These are phyloP conservation scores for Wallacemonas rigidus DNA, from an alignment of 208 protist genomes.

Conservation along the genomic window DNA sequence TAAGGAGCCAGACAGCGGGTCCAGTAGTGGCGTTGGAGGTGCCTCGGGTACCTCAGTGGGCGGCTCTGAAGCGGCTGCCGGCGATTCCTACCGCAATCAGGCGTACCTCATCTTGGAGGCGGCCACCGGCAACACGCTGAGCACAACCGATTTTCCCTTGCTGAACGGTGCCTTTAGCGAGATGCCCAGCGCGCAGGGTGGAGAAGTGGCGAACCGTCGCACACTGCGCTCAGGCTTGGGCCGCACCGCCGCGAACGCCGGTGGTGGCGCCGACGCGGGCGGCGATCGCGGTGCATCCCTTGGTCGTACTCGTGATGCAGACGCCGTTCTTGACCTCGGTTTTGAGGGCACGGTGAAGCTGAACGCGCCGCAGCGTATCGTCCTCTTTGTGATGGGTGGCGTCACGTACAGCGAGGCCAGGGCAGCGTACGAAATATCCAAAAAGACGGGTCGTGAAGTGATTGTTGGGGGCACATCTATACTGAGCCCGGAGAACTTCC, in stretches of 20 bases:
- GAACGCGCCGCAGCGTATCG: slow-evolving; percentile 44
- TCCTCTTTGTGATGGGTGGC: slow-evolving; percentile 79
- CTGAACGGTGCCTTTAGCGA: slow-evolving; percentile 29
- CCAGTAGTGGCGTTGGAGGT: neutral
- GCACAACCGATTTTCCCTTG: slow-evolving; percentile 60
- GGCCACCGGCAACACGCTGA: slow-evolving; percentile 46
- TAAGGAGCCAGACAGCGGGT: neutral
- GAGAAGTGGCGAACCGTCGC: slow-evolving; percentile 10
- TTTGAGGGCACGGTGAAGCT: slow-evolving; percentile 47
- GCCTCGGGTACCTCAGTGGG: slow-evolving; percentile 6
- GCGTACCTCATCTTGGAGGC: slow-evolving; percentile 65
- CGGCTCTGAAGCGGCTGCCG: slow-evolving; percentile 11
- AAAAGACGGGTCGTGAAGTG: slow-evolving; percentile 47
- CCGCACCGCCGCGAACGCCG: slow-evolving; percentile 13
- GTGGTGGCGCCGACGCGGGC: slow-evolving; percentile 1
- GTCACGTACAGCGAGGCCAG: slow-evolving; percentile 70
- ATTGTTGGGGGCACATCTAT: slow-evolving; percentile 77
- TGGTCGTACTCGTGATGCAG: slow-evolving; percentile 13
- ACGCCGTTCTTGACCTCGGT: slow-evolving; percentile 49
- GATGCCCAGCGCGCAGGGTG: neutral
- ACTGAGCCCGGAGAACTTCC: slow-evolving; percentile 47
- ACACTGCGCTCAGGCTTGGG: slow-evolving; percentile 12
- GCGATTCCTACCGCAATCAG: slow-evolving; percentile 54
- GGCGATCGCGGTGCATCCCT: neutral
- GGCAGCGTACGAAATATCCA: slow-evolving; percentile 67